A percentile compares a stretch with the other conserved stretches of the same genome.
phyloP scores from a whole-genome alignment of 2,329 filamentous ascomycete genomes.

The Sarocladium oryzae region DNA sequence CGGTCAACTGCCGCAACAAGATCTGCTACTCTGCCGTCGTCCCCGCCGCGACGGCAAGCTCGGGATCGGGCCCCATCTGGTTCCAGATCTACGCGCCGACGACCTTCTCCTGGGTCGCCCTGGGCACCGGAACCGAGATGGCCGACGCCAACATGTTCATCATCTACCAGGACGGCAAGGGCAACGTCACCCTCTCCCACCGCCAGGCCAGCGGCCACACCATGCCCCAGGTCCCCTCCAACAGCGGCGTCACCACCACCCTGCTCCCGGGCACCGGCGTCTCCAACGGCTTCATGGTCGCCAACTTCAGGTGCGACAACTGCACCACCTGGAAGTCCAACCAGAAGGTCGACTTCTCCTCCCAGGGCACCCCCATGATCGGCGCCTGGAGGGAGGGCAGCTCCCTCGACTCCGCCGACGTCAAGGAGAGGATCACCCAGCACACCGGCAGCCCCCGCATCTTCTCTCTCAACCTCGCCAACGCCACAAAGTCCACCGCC shows the following conservation, averaged over 20 bases:
- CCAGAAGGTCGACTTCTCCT: background rate
- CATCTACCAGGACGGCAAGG: conserved; percentile 50
- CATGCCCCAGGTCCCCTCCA: conserved; percentile 39
- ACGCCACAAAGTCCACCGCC: conserved; percentile 34
- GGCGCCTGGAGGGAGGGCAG: conserved; percentile 37
- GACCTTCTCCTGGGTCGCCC: conserved; percentile 47
- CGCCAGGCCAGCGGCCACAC: conserved; percentile 41
- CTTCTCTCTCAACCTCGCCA: conserved; percentile 37
- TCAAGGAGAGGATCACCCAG: conserved; percentile 26
- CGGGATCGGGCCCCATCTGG: conserved; percentile 50
- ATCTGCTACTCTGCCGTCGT: conserved; percentile 52
- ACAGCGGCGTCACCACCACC: conserved; percentile 33
- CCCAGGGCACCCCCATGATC: conserved; percentile 24
- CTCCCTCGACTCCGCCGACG: conserved; percentile 31
- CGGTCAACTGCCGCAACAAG: conserved; percentile 13
- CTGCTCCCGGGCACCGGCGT: conserved; percentile 55
- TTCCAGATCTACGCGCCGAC: conserved; percentile 51
- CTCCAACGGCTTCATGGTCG: conserved; percentile 43
- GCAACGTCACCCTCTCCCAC: conserved; percentile 56
- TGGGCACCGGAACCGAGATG: conserved; percentile 53
- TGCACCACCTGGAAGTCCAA: conserved; percentile 21
- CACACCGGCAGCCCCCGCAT: conserved; percentile 31
- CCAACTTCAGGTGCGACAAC: conserved; percentile 49
- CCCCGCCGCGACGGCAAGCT: conserved; percentile 40
- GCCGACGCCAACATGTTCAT: conserved; percentile 53